These are phyloP conservation scores for Dittrichia graveolens DNA, from an alignment of 129 eudicot genomes.

Conservation along the genomic window DNA sequence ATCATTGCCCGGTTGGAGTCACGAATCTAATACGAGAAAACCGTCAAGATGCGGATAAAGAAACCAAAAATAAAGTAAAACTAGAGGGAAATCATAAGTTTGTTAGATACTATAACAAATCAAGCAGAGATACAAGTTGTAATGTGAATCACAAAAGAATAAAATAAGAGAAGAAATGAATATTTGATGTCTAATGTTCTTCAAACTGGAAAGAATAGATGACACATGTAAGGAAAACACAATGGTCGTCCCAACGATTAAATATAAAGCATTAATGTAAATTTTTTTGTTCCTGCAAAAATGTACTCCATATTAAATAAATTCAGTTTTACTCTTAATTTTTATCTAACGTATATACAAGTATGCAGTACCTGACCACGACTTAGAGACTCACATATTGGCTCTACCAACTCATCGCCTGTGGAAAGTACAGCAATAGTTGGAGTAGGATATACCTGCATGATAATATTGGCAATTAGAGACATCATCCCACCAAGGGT, in stretches of 20 bases:
- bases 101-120: neutral
- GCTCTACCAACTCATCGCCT: conserved; percentile 97
- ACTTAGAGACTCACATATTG: conserved; percentile 51
- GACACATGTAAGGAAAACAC: neutral
- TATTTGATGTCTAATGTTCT: neutral
- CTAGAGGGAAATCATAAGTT: neutral
- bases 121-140: neutral
- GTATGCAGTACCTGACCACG: conserved; percentile 80
- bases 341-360: neutral
- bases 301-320: neutral
- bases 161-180: neutral
- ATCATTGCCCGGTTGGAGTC: conserved; percentile 97
- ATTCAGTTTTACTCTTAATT: neutral
- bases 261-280: neutral
- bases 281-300: neutral
- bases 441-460: conserved; percentile 83
- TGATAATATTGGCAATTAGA: conserved; percentile 13
- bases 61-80: conserved; percentile 9
- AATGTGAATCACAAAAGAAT: conserved; percentile 5
- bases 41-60: conserved; percentile 10
- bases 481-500: conserved; percentile 2
- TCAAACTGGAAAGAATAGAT: neutral
- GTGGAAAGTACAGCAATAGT: conserved; percentile 85
- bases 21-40: conserved; percentile 61
- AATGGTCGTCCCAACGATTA: neutral